phyloP scores from a whole-genome alignment of 805 yeast genomes.

The Pichia scutulata region DNA sequence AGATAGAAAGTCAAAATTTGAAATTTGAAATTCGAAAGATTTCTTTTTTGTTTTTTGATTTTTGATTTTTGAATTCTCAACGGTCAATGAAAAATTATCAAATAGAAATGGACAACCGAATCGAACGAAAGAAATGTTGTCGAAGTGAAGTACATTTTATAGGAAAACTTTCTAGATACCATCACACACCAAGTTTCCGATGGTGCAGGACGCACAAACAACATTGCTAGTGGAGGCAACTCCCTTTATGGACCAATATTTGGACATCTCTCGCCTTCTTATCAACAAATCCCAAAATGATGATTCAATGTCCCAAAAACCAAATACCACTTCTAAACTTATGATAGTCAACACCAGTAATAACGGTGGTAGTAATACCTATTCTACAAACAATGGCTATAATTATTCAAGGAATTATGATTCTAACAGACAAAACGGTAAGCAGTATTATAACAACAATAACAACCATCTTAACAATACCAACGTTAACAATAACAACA shows the following conservation, averaged over 20 bases:
- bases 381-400: neutral
- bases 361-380: neutral
- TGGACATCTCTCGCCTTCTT: neutral
- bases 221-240: neutral
- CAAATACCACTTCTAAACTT: neutral
- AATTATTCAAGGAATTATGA: neutral
- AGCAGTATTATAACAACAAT: neutral
- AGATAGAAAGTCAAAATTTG: neutral
- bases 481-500: neutral
- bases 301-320: neutral
- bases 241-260: neutral
- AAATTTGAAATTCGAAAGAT: too few species aligned
- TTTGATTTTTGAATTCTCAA: neutral
- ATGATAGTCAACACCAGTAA: neutral
- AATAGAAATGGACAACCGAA: neutral
- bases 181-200: neutral
- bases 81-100: neutral
- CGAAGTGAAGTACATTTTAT: neutral
- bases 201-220: neutral
- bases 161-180: neutral
- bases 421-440: neutral
- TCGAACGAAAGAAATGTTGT: neutral
- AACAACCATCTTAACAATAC: neutral
- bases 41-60: too few species aligned
- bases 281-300: neutral